These are phyloP conservation scores for Candolleomyces aberdarensis DNA, from an alignment of 768 basidiomycete species.

Conservation along the genomic window DNA sequence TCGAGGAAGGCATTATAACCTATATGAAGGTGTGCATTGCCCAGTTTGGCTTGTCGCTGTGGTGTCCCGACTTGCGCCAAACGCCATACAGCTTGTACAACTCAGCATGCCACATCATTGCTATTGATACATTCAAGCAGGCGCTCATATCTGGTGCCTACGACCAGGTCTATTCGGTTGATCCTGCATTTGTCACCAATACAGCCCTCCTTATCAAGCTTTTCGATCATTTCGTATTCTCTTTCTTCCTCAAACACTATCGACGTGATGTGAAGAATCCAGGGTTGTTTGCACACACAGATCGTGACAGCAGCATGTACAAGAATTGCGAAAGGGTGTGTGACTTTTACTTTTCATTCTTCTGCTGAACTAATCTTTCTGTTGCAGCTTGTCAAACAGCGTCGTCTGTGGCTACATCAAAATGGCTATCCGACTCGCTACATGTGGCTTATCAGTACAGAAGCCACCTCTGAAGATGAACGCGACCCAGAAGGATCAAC, in stretches of 20 bases:
- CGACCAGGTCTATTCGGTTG: background rate
- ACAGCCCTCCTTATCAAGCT: conserved; percentile 2
- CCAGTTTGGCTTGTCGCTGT: background rate
- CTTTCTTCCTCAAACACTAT: conserved; percentile 7
- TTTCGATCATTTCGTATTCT: conserved; percentile 15
- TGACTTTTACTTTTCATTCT: background rate
- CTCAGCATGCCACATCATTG: conserved; percentile 13
- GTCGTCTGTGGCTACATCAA: conserved; percentile 2
- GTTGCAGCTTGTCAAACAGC: conserved; percentile 1
- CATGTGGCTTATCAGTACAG: conserved; percentile 3
- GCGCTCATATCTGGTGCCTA: background rate
- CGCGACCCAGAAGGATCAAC: conserved; percentile 8
- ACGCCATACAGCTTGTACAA: conserved; percentile 14
- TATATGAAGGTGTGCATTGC: background rate
- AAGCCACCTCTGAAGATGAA: conserved; percentile 18
- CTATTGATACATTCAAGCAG: conserved; percentile 1
- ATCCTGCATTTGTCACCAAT: background rate
- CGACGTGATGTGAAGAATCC: conserved; percentile 7
- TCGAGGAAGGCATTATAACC: background rate
- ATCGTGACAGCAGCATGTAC: conserved; percentile 5
- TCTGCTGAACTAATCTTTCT: background rate
- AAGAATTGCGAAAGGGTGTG: conserved; percentile 9
- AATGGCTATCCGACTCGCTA: conserved; percentile 4
- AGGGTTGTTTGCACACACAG: conserved; percentile 3
- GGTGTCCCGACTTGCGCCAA: conserved; percentile 16